phyloP scores from a whole-genome alignment of 1,139 yeast species.

The Debaryomycetaceae sp. region DNA sequence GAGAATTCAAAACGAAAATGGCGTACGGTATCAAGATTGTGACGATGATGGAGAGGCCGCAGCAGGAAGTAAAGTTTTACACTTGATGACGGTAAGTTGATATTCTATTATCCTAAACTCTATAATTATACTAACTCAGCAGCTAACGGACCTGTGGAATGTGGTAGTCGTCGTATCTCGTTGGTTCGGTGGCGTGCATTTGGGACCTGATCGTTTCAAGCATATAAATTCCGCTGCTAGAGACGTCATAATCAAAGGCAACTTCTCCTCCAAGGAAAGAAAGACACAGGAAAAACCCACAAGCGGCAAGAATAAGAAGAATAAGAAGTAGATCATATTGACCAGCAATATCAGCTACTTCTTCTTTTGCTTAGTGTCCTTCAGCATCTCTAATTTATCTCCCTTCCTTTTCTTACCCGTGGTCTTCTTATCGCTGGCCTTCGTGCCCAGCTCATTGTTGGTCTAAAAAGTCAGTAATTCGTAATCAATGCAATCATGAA shows the following conservation, averaged over 20 bases:
- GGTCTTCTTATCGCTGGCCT: background rate
- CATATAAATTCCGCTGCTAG: constrained; percentile 89
- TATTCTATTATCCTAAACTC: background rate
- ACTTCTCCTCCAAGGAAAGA: constrained; percentile 22
- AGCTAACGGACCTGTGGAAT: constrained; percentile 79
- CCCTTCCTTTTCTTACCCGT: constrained; percentile 3
- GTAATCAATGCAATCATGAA: background rate
- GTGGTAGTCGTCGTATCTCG: constrained; percentile 84
- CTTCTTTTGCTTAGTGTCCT: constrained; percentile 7
- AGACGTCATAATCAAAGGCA: constrained; percentile 72
- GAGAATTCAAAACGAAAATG: constrained; percentile 58
- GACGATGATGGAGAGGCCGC: constrained; percentile 99
- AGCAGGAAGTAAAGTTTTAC: constrained; percentile 86
- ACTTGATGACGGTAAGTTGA: constrained; percentile 59
- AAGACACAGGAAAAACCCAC: constrained; percentile 7
- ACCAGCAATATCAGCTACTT: constrained; percentile 2
- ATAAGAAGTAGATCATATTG: constrained; percentile 10
- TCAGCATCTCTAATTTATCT: constrained; percentile 3
- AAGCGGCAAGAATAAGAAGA: constrained; percentile 21
- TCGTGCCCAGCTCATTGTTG: background rate
- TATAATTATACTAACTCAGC: constrained; percentile 21
- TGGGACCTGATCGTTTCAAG: constrained; percentile 92
- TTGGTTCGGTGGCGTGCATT: constrained; percentile 91
- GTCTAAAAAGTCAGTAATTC: constrained; percentile 8
- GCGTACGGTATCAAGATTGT: constrained; percentile 69